phyloP scores from a whole-genome alignment of 345 rosid genomes.

The Linum trigynum region DNA sequence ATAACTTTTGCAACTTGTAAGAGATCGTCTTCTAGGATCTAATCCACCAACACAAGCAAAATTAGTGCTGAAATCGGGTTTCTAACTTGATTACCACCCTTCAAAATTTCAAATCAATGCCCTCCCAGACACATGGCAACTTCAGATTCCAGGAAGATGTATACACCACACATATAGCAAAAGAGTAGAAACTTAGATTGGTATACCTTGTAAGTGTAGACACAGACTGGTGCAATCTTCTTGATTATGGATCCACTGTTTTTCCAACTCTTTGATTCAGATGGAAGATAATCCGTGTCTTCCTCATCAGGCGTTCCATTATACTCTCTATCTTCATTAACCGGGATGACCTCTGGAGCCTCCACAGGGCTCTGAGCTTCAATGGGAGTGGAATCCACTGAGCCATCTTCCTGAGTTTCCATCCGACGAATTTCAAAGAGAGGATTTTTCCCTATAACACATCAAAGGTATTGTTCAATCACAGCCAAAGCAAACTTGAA shows the following conservation, averaged over 20 bases:
- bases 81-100: not conserved
- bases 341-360: slow-evolving; percentile 28
- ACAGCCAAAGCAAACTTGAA: slow-evolving; percentile 5
- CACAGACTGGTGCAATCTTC: slow-evolving; percentile 44
- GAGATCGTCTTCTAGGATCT: slow-evolving; percentile 83
- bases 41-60: slow-evolving; percentile 15
- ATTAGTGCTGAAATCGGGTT: slow-evolving; percentile 4
- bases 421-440: slow-evolving; percentile 61
- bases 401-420: slow-evolving; percentile 35
- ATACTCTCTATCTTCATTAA: slow-evolving; percentile 21
- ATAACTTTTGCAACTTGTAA: slow-evolving; percentile 77
- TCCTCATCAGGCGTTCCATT: slow-evolving; percentile 48
- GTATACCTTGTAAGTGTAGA: slow-evolving; percentile 72
- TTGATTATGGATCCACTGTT: slow-evolving; percentile 25
- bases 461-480: slow-evolving; percentile 7
- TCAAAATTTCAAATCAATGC: not conserved
- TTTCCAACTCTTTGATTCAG: slow-evolving; percentile 23
- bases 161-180: not conserved
- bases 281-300: slow-evolving; percentile 34
- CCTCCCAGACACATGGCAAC: not conserved
- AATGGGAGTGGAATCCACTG: slow-evolving; percentile 30
- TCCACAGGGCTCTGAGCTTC: slow-evolving; percentile 26
- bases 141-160: not conserved
- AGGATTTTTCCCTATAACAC: slow-evolving; percentile 61
- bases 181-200: not conserved